Percentiles rank a stretch among this genome's conserved stretches.
phyloP scores from a whole-genome alignment of 192 early-diverging fungal species.

The Entomortierella chlamydospora region DNA sequence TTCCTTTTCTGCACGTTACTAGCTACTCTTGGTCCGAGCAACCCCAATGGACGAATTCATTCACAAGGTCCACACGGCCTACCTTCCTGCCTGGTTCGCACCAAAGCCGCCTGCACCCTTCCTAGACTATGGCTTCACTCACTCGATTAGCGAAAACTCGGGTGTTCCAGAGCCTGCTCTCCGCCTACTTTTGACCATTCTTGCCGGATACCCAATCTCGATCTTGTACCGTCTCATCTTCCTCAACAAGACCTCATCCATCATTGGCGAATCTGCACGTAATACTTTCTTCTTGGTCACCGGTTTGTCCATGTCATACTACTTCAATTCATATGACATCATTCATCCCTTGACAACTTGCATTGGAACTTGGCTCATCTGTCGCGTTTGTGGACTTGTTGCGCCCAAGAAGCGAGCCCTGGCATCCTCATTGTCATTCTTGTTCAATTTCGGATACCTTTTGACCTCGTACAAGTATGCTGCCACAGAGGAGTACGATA shows the following conservation, averaged over 20 bases:
- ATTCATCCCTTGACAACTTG: slow-evolving; percentile 64
- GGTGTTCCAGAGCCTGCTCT: slow-evolving; percentile 65
- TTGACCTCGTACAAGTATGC: slow-evolving; percentile 59
- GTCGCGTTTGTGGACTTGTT: slow-evolving; percentile 19
- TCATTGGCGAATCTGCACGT: slow-evolving; percentile 55
- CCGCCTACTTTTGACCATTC: slow-evolving; percentile 59
- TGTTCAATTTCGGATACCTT: slow-evolving; percentile 66
- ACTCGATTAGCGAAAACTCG: slow-evolving; percentile 38
- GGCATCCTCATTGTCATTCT: slow-evolving; percentile 52
- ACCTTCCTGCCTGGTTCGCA: slow-evolving; percentile 44
- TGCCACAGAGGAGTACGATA: slow-evolving; percentile 65
- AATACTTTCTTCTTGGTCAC: slow-evolving; percentile 58
- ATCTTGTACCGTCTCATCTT: slow-evolving; percentile 58
- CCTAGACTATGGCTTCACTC: slow-evolving; percentile 51
- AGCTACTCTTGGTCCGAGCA: not conserved
- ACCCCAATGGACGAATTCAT: slow-evolving; percentile 29
- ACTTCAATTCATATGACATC: slow-evolving; percentile 60
- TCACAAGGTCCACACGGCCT: slow-evolving; percentile 19
- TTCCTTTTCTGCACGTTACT: not conserved
- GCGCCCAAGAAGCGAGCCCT: slow-evolving; percentile 52
- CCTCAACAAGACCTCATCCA: slow-evolving; percentile 50
- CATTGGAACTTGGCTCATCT: slow-evolving; percentile 57
- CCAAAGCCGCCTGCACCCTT: slow-evolving; percentile 27
- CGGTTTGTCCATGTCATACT: slow-evolving; percentile 61
- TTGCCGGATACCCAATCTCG: slow-evolving; percentile 60